These are phyloP conservation scores for Cokeromyces recurvatus DNA, from an alignment of 371 early-diverging fungal species.

Conservation along the genomic window DNA sequence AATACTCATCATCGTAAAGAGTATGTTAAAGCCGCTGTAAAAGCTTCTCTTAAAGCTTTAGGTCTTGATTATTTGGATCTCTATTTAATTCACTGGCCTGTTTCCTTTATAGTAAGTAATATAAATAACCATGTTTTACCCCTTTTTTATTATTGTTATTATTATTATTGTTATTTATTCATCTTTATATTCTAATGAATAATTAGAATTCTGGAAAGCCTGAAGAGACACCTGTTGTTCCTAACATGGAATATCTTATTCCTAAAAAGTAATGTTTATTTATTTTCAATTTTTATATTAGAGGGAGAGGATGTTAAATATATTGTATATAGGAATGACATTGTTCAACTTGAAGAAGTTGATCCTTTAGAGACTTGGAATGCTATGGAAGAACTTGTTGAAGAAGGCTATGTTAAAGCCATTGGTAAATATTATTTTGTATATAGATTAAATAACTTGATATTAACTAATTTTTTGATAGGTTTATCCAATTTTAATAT, in stretches of 20 bases:
- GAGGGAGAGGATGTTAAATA: neutral
- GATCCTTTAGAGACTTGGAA: slow-evolving; percentile 62
- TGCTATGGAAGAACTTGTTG: slow-evolving; percentile 68
- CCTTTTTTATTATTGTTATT: neutral
- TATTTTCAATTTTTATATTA: neutral
- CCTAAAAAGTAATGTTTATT: slow-evolving; percentile 37
- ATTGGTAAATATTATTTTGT: slow-evolving; percentile 54
- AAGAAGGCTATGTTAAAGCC: slow-evolving; percentile 47
- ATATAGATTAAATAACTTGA: neutral
- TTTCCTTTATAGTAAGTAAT: slow-evolving; percentile 25
- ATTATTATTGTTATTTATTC: neutral
- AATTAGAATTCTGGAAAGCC: slow-evolving; percentile 25
- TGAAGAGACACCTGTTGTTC: slow-evolving; percentile 31
- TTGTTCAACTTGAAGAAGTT: slow-evolving; percentile 38
- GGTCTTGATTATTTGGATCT: slow-evolving; percentile 84
- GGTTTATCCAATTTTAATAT: slow-evolving; percentile 67
- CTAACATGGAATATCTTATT: slow-evolving; percentile 27
- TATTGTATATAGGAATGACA: slow-evolving; percentile 17
- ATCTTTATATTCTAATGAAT: slow-evolving; percentile 9
- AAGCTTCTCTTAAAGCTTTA: slow-evolving; percentile 70
- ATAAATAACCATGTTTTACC: too few relatives aligned
- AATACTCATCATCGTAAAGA: slow-evolving; percentile 72
- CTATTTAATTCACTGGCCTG: slow-evolving; percentile 82
- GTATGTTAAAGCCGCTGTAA: slow-evolving; percentile 59
- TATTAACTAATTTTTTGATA: neutral